Evolutionary conservation across 148 eudicot genomes (phyloP), one percentile per base, ranked within the genome.

Genomic region (Dysphania ambrosioides): DNA sequence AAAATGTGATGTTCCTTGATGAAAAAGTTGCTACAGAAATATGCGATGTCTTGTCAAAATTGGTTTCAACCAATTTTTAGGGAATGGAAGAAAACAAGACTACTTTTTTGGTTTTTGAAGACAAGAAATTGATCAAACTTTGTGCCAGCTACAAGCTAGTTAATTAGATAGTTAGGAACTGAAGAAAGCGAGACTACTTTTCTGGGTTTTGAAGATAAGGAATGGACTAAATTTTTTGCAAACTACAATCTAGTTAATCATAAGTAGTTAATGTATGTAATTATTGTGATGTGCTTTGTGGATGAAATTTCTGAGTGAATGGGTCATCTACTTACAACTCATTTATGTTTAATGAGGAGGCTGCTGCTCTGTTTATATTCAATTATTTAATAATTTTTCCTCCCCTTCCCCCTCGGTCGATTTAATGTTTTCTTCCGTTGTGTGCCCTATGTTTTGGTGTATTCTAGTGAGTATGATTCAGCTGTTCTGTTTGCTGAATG

Each of bases 401-500:
- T 2, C 40, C 40, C 40, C 3, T 8, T 8, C 40, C 40, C 40
- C 40, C 8, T 36, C 40, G 0, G 27, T 40, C 7, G 44, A 36
- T 67, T 24, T 23, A 24, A 40, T 67, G 34, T 64, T 64, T 32
- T 16, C 23, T 31, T 32, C 44, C 5, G 1, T 0, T 24, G 32
- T 41, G 10, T 16, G 44, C 51, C 30, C 41, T 16, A 73, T 60
- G 29, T n/a, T 18, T 23, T 26, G 23, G 47, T 2, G 24, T 38
- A 19, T 72, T 27, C 55, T 23, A 7, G 19, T 18, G 26, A 24
- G 53, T 65, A 66, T 67, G 0, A 10, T 16, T 26, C 19, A 49
- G 49, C 53, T 15, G 35, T 65, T 71, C 31, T 49, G 23, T 18
- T 16, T 27, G 66, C 62, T 68, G 24, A 74, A 70, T 82, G 84